Evolutionary conservation across 805 yeast genomes (phyloP).

Genomic region (Candida parachauliodes): DNA sequence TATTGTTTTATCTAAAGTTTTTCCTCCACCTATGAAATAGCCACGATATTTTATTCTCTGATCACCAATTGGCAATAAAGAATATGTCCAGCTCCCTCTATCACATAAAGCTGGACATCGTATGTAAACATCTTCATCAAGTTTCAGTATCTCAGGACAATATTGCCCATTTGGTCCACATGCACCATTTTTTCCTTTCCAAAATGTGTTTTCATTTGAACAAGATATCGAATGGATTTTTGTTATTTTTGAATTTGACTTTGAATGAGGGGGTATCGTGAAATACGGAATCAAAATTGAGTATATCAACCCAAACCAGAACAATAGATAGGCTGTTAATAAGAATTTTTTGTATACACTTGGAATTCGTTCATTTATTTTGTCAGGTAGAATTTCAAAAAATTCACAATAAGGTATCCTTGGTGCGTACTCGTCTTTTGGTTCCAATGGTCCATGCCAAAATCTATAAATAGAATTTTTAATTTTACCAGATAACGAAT

Average conservation of each 20-base stretch:
- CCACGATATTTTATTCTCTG: conserved; percentile 65
- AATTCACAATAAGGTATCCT: conserved; percentile 18
- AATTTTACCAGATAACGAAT: neutral
- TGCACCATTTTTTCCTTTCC: conserved; percentile 72
- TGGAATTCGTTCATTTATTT: conserved; percentile 27
- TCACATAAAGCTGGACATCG: conserved; percentile 90
- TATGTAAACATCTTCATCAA: conserved; percentile 48
- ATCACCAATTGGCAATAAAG: conserved; percentile 71
- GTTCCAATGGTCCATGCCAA: conserved; percentile 56
- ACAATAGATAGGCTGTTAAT: conserved; percentile 34
- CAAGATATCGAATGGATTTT: conserved; percentile 47
- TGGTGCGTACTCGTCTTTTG: conserved; percentile 47
- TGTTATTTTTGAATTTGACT: conserved; percentile 17
- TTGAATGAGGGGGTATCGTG: conserved; percentile 34
- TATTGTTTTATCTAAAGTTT: conserved; percentile 9
- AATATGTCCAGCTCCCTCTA: conserved; percentile 69
- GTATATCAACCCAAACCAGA: conserved; percentile 45
- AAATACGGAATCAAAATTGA: conserved; percentile 44
- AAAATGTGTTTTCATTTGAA: conserved; percentile 42
- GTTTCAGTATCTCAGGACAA: conserved; percentile 46
- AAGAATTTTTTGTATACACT: conserved; percentile 22
- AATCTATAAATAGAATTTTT: conserved; percentile 25
- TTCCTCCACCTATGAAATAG: conserved; percentile 77
- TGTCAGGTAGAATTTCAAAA: conserved; percentile 42
- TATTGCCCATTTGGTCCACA: conserved; percentile 72